These are phyloP conservation scores for Pythium folliculosum DNA, from an alignment of 352 stramenopile genomes.

Conservation along the genomic window DNA sequence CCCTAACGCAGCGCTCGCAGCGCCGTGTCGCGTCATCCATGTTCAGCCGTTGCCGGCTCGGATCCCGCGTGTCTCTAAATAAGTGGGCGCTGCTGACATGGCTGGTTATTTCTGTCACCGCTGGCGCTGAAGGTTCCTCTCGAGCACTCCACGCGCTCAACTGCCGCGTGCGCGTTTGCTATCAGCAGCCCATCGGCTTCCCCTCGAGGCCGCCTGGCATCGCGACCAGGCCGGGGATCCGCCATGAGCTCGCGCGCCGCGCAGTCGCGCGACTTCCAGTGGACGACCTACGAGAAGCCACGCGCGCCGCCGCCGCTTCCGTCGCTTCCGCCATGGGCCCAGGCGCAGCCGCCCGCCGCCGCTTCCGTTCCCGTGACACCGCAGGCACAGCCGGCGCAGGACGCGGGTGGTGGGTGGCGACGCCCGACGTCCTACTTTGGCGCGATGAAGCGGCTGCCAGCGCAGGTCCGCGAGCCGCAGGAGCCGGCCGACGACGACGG, in stretches of 20 bases:
- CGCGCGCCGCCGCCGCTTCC: slow-evolving; percentile 40
- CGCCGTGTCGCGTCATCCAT: too few species aligned
- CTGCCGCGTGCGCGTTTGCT: too few species aligned
- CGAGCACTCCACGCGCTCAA: too few species aligned
- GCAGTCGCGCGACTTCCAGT: slow-evolving; percentile 20
- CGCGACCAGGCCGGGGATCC: not conserved
- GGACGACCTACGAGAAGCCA: slow-evolving; percentile 33
- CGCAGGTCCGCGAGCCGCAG: not conserved
- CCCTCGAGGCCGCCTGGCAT: not conserved
- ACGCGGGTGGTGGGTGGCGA: slow-evolving; percentile 30
- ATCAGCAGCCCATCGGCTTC: too few species aligned
- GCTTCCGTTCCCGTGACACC: not conserved
- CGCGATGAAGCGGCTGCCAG: slow-evolving; percentile 40
- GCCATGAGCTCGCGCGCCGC: slow-evolving; percentile 7
- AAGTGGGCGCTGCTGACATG: too few species aligned
- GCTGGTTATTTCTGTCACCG: too few species aligned
- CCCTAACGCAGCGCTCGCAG: too few species aligned
- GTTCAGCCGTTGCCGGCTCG: too few species aligned
- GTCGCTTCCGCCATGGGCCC: slow-evolving; percentile 48
- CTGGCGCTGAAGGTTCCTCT: too few species aligned
- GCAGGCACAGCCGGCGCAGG: not conserved
- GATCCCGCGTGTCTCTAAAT: too few species aligned
- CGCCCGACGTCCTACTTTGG: slow-evolving; percentile 60
- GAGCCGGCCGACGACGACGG: not conserved
- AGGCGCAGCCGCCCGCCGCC: not conserved